phyloP scores from a whole-genome alignment of 2,329 filamentous ascomycete species.

The Penicillium sp. region DNA sequence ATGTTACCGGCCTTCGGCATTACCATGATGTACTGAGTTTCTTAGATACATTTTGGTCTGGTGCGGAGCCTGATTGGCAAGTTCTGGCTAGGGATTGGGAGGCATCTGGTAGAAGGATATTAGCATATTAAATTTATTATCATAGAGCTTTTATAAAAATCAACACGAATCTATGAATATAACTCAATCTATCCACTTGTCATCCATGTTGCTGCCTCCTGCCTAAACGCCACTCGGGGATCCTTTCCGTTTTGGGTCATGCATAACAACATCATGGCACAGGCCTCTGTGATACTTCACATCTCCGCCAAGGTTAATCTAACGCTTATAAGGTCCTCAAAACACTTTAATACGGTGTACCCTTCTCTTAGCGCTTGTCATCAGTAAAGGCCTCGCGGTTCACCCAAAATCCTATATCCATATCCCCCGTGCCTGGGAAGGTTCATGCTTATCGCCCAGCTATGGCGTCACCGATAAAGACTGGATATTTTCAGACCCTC shows the following conservation, averaged over 20 bases:
- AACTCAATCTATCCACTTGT: neutral
- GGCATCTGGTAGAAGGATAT: neutral
- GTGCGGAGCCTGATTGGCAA: neutral
- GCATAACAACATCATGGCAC: neutral
- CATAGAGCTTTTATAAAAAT: too few species aligned
- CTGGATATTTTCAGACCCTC: slow-evolving; percentile 21
- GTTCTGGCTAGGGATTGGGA: neutral
- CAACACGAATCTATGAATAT: neutral
- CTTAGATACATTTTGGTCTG: neutral
- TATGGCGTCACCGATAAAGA: slow-evolving; percentile 1
- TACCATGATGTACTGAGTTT: neutral
- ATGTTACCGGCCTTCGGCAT: neutral
- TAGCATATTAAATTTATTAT: neutral
- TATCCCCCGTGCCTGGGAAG: too few species aligned
- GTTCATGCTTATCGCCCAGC: neutral
- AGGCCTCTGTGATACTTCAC: neutral
- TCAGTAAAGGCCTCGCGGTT: neutral
- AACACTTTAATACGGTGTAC: too few species aligned
- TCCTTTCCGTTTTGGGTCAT: neutral
- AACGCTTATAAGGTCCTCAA: neutral
- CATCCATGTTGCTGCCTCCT: neutral
- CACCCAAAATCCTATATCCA: neutral
- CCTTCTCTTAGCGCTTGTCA: neutral
- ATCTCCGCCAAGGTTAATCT: neutral
- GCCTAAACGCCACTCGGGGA: neutral